Conservation (phyloP, 2,329 filamentous ascomycete genomes). For the Tolypocladium endophyticum region DNA sequence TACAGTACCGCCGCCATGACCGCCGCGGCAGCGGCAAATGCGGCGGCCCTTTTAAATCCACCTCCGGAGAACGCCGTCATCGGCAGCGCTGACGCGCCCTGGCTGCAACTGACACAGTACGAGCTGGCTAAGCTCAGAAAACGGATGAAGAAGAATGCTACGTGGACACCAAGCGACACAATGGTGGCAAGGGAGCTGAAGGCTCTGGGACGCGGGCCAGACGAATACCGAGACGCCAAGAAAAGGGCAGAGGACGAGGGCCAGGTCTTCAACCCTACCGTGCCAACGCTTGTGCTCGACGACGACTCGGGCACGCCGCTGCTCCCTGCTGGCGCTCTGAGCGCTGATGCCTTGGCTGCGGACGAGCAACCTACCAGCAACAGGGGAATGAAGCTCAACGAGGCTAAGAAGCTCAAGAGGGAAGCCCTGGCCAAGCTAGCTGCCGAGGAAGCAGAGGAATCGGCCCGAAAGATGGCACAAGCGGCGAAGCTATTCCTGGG, state of each 20-base stretch:
- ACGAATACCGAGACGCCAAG: slow-evolving; percentile 51
- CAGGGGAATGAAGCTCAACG: slow-evolving; percentile 67
- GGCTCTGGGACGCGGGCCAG: slow-evolving; percentile 54
- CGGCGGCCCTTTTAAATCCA: slow-evolving; percentile 37
- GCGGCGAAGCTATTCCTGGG: slow-evolving; percentile 33
- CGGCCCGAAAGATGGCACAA: slow-evolving; percentile 40
- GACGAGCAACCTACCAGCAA: slow-evolving; percentile 58
- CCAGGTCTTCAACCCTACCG: slow-evolving; percentile 41
- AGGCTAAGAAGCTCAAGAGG: slow-evolving; percentile 64
- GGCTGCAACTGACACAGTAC: slow-evolving; percentile 54
- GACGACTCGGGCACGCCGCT: slow-evolving; percentile 40
- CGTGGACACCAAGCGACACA: slow-evolving; percentile 74
- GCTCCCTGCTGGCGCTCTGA: slow-evolving; percentile 50
- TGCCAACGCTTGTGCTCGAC: slow-evolving; percentile 29
- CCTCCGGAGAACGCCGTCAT: slow-evolving; percentile 49
- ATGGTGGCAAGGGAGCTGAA: slow-evolving; percentile 77
- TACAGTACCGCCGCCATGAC: slow-evolving; percentile 23
- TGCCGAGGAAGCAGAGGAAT: slow-evolving; percentile 51
- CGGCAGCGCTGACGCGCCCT: slow-evolving; percentile 51
- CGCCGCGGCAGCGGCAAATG: slow-evolving; percentile 28
- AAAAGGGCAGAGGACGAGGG: slow-evolving; percentile 57
- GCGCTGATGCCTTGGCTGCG: slow-evolving; percentile 41
- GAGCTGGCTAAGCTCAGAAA: slow-evolving; percentile 63
- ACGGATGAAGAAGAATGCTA: slow-evolving; percentile 85
- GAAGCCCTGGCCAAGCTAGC: slow-evolving; percentile 53